Evolutionary conservation across 116 monocot species (phyloP), one percentile per base, ranked within the genome.

Genomic region (Thalassia testudinum): DNA sequence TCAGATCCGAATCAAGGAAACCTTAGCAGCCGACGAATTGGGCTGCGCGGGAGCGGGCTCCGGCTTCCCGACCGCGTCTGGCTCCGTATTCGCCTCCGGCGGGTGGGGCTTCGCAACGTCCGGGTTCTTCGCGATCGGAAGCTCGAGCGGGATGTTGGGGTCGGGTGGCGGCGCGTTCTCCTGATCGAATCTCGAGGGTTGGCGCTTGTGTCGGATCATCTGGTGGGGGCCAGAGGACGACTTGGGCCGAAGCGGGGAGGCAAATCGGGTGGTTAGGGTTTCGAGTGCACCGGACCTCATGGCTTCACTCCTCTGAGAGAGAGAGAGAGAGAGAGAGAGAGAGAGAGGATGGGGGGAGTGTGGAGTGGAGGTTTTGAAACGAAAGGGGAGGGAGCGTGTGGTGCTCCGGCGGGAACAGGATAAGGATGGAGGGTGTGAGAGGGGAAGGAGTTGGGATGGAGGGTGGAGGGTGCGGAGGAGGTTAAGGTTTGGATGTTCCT

Each of bases 91-190:
- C 24, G 21, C 50, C 12, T 50, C 23, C 1, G 50, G 1, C 50
- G 2, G 22, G 5, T 20, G 5, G 18, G 1, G 25, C 47, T 7
- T 13, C 42, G 23, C 42, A 6, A 19, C 5, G 42, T 25, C 21
- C 52, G 13, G 21, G 16, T 57, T 51, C 57, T 70, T 62, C 37
- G 7, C 22, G 2, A 18, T 7, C 8, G 53, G 38, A 19, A 26
- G 54, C 3, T 43, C 13, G 50, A 38, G 15, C 24, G 20, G 64
- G 30, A 71, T 17, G 53, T 71, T 71, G 38, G 72, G 60, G 26
- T 65, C 55, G 17, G 21, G 50, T 53, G 47, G 66, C 38, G 47
- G 48, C 45, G 50, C 51, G 60, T 60, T 72, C 72, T 38, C 65
- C 56, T 49, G 65, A 47, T 37, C 37, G 66, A 60, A 42, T 28